Conservation (phyloP, 106 monocot species). For the Dendrobium catenatum region DNA sequence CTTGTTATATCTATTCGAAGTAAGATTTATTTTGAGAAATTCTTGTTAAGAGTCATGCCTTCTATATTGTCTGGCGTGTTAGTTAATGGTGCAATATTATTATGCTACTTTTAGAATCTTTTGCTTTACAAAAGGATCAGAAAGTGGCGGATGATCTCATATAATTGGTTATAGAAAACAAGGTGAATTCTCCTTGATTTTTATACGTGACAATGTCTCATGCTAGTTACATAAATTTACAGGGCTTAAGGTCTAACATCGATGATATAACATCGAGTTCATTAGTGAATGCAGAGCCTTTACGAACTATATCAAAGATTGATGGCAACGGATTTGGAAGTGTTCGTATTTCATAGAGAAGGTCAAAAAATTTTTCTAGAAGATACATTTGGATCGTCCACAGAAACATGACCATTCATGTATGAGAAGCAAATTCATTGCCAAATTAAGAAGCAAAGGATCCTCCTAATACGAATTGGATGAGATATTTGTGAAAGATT, state of each 20-base stretch:
- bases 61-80: slow-evolving; percentile 27
- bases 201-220: slow-evolving; percentile 27
- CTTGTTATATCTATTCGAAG: slow-evolving; percentile 40
- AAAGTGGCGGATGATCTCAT: slow-evolving; percentile 8
- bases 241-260: background rate
- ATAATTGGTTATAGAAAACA: slow-evolving; percentile 5
- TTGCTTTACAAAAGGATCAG: slow-evolving; percentile 17
- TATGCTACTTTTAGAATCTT: slow-evolving; percentile 29
- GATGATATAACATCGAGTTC: background rate
- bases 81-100: slow-evolving; percentile 16
- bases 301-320: background rate
- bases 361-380: background rate
- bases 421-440: background rate
- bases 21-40: slow-evolving; percentile 34
- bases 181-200: slow-evolving; percentile 22
- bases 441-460: slow-evolving; percentile 17
- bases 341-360: slow-evolving; percentile 4
- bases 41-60: slow-evolving; percentile 32
- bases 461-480: slow-evolving; percentile 12
- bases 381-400: background rate
- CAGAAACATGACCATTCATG: slow-evolving; percentile 5
- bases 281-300: background rate
- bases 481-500: slow-evolving; percentile 29
- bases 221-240: background rate
- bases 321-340: background rate